Percentiles rank a stretch among this genome's conserved stretches.
Conservation (phyloP, 257 asterid genomes). For the Petrea volubilis region DNA sequence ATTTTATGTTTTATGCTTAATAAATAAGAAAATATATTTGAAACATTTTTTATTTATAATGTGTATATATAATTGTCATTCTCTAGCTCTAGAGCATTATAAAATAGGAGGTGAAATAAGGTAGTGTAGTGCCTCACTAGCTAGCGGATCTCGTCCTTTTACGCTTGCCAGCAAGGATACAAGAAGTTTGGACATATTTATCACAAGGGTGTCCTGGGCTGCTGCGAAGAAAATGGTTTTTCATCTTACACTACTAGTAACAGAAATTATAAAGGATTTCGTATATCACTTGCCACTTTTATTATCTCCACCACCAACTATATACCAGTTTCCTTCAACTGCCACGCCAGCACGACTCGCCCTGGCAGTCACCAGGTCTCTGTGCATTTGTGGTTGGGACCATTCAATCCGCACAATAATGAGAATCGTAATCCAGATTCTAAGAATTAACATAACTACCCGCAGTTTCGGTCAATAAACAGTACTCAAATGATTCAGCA, state of each 20-base stretch:
- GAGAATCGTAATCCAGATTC: slow-evolving; percentile 10
- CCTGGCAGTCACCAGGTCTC: slow-evolving; percentile 73
- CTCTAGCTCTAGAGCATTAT: slow-evolving; percentile 9
- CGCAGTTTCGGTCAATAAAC: no score
- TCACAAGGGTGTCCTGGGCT: slow-evolving; percentile 75
- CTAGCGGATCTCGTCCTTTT: slow-evolving; percentile 86
- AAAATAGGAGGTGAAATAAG: slow-evolving; percentile 16
- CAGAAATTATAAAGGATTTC: background rate
- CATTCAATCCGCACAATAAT: slow-evolving; percentile 81
- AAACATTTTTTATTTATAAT: no score
- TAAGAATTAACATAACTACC: background rate
- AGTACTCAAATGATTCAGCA: no score
- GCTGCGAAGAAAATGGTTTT: slow-evolving; percentile 50
- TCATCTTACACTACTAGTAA: slow-evolving; percentile 27
- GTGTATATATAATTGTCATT: no score
- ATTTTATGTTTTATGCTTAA: no score
- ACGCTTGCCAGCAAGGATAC: slow-evolving; percentile 74
- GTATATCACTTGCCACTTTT: slow-evolving; percentile 61
- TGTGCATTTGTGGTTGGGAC: slow-evolving; percentile 88
- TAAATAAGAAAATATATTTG: no score
- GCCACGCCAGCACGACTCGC: slow-evolving; percentile 95
- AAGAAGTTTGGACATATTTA: slow-evolving; percentile 80
- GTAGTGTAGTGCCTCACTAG: slow-evolving; percentile 81
- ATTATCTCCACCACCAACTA: slow-evolving; percentile 99
- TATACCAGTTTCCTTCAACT: slow-evolving; percentile 84